Percentiles rank a stretch among this genome's conserved stretches.
Conservation (phyloP, 2,329 filamentous ascomycete genomes). For the Gremmenia infestans region DNA sequence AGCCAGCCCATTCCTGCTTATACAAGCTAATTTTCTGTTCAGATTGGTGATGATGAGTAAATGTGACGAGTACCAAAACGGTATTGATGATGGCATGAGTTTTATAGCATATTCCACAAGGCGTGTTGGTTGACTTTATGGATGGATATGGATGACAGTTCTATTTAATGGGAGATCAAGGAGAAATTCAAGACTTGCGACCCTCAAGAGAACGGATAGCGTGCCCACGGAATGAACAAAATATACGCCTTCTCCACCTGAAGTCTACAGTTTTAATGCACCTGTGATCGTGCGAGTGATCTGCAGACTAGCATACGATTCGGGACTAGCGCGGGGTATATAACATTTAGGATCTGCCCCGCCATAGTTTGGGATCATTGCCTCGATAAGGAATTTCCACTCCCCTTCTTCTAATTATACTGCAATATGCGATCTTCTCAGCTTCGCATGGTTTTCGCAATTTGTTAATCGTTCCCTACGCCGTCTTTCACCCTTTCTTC, state of each 20-base stretch:
- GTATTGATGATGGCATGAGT: slow-evolving; percentile 25
- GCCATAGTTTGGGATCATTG: neutral
- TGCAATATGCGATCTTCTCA: neutral
- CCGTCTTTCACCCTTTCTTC: slow-evolving; percentile 4
- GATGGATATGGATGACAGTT: slow-evolving; percentile 26
- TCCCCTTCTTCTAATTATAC: neutral
- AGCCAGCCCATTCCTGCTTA: neutral
- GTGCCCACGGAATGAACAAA: slow-evolving; percentile 14
- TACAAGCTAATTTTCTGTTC: slow-evolving; percentile 18
- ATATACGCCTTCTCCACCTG: slow-evolving; percentile 5
- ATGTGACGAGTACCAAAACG: slow-evolving; percentile 12
- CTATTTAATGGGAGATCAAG: slow-evolving; percentile 1
- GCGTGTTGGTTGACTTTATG: slow-evolving; percentile 30
- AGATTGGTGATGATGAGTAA: slow-evolving; percentile 69
- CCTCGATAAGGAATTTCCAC: neutral
- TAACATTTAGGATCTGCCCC: slow-evolving; percentile 4
- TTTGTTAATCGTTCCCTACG: neutral
- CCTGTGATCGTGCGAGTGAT: slow-evolving; percentile 1
- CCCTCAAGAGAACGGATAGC: neutral
- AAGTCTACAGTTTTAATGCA: neutral
- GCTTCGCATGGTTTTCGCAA: neutral
- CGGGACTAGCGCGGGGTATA: slow-evolving; percentile 23
- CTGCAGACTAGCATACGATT: neutral
- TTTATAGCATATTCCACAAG: slow-evolving; percentile 27
- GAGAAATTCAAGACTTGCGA: neutral